Conservation (phyloP, 176 grass and related monocot species). For the Juncus inflexus region DNA sequence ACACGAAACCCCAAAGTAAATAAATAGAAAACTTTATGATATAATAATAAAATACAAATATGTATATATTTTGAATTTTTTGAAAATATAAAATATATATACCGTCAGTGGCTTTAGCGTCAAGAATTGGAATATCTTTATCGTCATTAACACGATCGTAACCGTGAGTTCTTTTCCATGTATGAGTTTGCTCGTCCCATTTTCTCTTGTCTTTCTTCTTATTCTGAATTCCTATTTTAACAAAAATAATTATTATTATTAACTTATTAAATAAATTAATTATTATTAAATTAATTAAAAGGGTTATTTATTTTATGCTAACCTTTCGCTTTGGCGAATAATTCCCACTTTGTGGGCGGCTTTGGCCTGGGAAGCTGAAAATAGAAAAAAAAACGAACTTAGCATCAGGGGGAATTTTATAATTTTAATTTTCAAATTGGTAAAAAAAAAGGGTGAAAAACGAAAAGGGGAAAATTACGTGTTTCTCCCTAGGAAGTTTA, state of each 20-base stretch:
- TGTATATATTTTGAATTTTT: too few relatives aligned
- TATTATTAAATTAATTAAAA: neutral
- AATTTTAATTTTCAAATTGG: neutral
- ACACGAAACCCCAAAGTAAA: too few relatives aligned
- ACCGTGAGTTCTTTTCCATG: slow-evolving; percentile 80
- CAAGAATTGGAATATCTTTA: slow-evolving; percentile 77
- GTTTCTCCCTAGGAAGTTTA: slow-evolving; percentile 82
- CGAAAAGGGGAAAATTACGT: slow-evolving; percentile 32
- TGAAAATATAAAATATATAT: too few relatives aligned
- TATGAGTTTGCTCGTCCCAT: slow-evolving; percentile 74
- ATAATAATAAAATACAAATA: too few relatives aligned
- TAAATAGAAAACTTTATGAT: neutral
- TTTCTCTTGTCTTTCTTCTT: slow-evolving; percentile 78
- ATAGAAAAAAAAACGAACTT: neutral
- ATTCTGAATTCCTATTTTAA: slow-evolving; percentile 54
- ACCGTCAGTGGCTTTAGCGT: slow-evolving; percentile 74
- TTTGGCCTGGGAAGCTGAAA: slow-evolving; percentile 74
- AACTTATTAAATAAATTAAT: neutral
- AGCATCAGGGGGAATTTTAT: neutral
- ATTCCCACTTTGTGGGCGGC: slow-evolving; percentile 90
- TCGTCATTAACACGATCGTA: slow-evolving; percentile 97
- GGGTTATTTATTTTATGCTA: neutral
- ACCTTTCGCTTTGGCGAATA: slow-evolving; percentile 80
- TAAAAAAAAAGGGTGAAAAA: too few relatives aligned
- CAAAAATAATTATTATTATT: neutral